Evolutionary conservation across 805 yeast species (phyloP).

Genomic region (Saturnispora silvae): DNA sequence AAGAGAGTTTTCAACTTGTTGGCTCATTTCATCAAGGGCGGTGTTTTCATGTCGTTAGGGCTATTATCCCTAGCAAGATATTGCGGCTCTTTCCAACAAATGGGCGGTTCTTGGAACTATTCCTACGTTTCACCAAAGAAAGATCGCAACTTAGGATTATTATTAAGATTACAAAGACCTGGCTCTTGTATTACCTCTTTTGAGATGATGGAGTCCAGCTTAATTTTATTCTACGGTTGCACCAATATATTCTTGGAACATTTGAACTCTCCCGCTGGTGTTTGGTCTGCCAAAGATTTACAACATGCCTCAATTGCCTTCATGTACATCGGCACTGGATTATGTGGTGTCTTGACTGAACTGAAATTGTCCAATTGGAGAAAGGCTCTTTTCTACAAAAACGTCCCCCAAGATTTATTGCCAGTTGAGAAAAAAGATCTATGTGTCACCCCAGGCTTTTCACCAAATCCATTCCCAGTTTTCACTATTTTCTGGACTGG

Average conservation of each 20-base stretch:
- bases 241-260: slow-evolving; percentile 90
- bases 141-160: slow-evolving; percentile 13
- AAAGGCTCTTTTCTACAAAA: slow-evolving; percentile 19
- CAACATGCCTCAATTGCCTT: slow-evolving; percentile 90
- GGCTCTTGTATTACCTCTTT: slow-evolving; percentile 44
- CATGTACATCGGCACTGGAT: slow-evolving; percentile 83
- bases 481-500: slow-evolving; percentile 96
- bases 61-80: slow-evolving; percentile 74
- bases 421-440: slow-evolving; percentile 5
- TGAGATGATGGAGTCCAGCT: slow-evolving; percentile 73
- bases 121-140: slow-evolving; percentile 16
- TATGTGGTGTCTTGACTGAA: slow-evolving; percentile 82
- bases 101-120: slow-evolving; percentile 90
- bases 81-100: slow-evolving; percentile 64
- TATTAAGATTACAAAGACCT: slow-evolving; percentile 33
- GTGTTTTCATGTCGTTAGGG: slow-evolving; percentile 73
- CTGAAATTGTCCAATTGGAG: slow-evolving; percentile 54
- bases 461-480: slow-evolving; percentile 92
- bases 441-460: slow-evolving; percentile 53
- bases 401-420: slow-evolving; percentile 10
- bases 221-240: slow-evolving; percentile 79
- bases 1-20: slow-evolving; percentile 62
- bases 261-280: slow-evolving; percentile 65
- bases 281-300: slow-evolving; percentile 81
- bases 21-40: slow-evolving; percentile 96